Conservation (phyloP, 1,284 basidiomycete species). For the Rhodotorula sp. region DNA sequence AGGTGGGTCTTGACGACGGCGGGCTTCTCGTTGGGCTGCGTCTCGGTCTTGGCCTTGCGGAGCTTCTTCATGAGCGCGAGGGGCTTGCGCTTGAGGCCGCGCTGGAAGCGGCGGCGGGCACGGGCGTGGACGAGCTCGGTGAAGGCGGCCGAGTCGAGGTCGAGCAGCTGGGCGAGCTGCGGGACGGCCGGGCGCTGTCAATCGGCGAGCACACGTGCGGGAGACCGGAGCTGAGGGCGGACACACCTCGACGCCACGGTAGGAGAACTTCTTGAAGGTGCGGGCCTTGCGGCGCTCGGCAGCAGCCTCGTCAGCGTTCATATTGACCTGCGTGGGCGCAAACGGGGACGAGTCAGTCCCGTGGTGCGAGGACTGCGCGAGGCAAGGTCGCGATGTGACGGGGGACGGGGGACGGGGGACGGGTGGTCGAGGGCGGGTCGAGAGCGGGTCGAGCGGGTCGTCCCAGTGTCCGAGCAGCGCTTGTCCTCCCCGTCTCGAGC, state of each 20-base stretch:
- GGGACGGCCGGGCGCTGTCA: no score
- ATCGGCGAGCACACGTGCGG: neutral
- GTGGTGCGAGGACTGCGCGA: neutral
- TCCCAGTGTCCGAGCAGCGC: no score
- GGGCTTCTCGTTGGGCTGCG: constrained; percentile 96
- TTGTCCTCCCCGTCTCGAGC: no score
- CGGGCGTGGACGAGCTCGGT: constrained; percentile 93
- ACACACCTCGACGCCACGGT: constrained; percentile 79
- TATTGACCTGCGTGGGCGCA: constrained; percentile 30
- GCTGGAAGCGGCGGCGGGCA: constrained; percentile 97
- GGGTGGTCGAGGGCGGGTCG: neutral
- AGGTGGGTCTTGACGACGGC: constrained; percentile 98
- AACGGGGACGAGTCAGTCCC: neutral
- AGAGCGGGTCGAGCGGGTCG: neutral
- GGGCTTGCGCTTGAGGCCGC: constrained; percentile 96
- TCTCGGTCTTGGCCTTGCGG: constrained; percentile 99
- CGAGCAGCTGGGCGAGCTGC: constrained; percentile 89
- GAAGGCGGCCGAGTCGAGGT: constrained; percentile 86
- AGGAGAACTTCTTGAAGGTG: constrained; percentile 98
- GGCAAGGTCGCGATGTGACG: no score
- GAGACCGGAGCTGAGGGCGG: neutral
- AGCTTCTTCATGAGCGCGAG: constrained; percentile 99
- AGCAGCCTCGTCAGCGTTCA: constrained; percentile 47
- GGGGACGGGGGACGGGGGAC: no score
- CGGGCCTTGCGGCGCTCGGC: constrained; percentile 65